These are phyloP conservation scores for Teratosphaeria gauchensis DNA, from an alignment of 2,329 filamentous ascomycete species.

Conservation along the genomic window DNA sequence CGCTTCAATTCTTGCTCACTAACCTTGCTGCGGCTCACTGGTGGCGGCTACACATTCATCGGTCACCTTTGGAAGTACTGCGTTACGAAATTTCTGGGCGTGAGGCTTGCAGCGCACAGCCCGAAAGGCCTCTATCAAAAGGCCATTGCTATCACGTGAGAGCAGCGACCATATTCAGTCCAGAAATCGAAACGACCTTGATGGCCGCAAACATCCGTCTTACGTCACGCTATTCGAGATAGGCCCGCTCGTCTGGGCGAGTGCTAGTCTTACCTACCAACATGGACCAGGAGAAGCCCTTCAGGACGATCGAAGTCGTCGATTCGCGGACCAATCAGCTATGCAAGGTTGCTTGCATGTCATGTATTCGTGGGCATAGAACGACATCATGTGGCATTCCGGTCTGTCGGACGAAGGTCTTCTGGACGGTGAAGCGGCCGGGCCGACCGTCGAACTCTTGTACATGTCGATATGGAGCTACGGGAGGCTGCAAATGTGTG, in stretches of 20 bases:
- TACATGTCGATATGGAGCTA: constrained; percentile 23
- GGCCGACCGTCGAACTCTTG: constrained; percentile 26
- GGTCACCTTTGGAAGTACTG: not conserved
- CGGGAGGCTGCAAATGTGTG: constrained; percentile 25
- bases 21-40: not conserved
- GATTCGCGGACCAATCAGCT: constrained; percentile 22
- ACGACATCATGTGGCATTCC: constrained; percentile 26
- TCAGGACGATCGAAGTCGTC: constrained; percentile 27
- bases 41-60: not conserved
- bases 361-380: constrained; percentile 27
- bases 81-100: not conserved
- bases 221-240: constrained; percentile 1
- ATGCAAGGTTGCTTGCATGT: constrained; percentile 28
- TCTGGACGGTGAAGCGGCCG: constrained; percentile 28
- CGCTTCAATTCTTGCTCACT: not conserved
- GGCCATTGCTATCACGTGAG: not conserved
- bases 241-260: not conserved
- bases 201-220: not conserved
- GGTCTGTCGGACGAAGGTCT: constrained; percentile 25
- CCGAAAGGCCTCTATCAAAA: not conserved
- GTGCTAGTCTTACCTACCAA: not conserved
- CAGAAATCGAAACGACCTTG: not conserved
- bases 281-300: constrained; percentile 23
- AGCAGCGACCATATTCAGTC: not conserved
- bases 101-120: not conserved